These are phyloP conservation scores for Hanseniaspora osmophila DNA, from an alignment of 805 yeast species.

Conservation along the genomic window DNA sequence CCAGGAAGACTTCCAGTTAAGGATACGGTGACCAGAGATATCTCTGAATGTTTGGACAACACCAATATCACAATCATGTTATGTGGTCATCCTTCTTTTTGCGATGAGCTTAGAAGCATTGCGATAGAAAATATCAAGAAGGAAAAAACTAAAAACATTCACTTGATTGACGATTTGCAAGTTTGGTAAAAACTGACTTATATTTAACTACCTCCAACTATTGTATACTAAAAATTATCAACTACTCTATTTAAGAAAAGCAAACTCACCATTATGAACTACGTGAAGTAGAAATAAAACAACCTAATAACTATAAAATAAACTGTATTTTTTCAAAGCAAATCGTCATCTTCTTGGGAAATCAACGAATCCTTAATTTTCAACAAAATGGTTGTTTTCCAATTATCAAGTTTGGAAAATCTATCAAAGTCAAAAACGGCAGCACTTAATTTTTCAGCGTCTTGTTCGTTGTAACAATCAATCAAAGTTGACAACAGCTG, in stretches of 20 bases:
- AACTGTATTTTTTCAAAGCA: background rate
- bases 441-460: conserved; percentile 59
- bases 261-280: too few relatives aligned
- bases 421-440: conserved; percentile 75
- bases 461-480: conserved; percentile 67
- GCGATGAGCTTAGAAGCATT: conserved; percentile 36
- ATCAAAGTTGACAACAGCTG: conserved; percentile 51
- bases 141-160: conserved; percentile 30
- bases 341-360: conserved; percentile 56
- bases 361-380: conserved; percentile 65
- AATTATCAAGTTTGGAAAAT: conserved; percentile 74
- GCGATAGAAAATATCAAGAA: conserved; percentile 23
- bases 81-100: conserved; percentile 44
- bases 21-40: conserved; percentile 24
- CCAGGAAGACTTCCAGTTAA: conserved; percentile 33
- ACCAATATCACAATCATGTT: conserved; percentile 34
- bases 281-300: too few relatives aligned
- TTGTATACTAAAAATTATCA: background rate
- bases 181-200: conserved; percentile 29
- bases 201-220: background rate
- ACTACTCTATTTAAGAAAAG: too few relatives aligned
- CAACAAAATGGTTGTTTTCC: conserved; percentile 74
- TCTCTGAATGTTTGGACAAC: conserved; percentile 24
- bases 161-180: conserved; percentile 44
- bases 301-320: too few relatives aligned